Conservation (phyloP, 108 stramenopile genomes). For the Fistulifera pelliculosa region DNA sequence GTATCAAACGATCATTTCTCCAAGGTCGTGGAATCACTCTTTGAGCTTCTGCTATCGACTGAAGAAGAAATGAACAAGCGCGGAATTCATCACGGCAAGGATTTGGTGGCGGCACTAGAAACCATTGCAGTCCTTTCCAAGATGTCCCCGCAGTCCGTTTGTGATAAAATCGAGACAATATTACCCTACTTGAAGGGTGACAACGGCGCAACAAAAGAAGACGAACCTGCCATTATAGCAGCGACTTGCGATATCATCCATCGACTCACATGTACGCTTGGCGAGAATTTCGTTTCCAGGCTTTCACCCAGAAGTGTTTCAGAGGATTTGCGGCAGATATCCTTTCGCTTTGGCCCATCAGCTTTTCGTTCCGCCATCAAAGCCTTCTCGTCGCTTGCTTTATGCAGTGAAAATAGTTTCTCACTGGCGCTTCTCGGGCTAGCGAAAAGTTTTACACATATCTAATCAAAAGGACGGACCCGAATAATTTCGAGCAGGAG, state of each 20-base stretch:
- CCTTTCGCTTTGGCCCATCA: conserved; percentile 25
- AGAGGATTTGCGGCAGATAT: conserved; percentile 55
- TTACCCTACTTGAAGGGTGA: conserved; percentile 90
- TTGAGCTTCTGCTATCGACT: conserved; percentile 68
- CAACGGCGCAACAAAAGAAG: conserved; percentile 48
- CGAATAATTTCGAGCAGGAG: not conserved
- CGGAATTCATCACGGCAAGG: conserved; percentile 31
- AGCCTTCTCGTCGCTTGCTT: conserved; percentile 49
- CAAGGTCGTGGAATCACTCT: conserved; percentile 52
- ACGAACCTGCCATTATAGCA: conserved; percentile 59
- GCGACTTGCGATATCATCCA: conserved; percentile 55
- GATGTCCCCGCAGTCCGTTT: conserved; percentile 56
- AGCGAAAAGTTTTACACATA: conserved; percentile 69
- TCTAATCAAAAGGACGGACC: conserved; percentile 43
- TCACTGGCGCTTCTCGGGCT: conserved; percentile 38
- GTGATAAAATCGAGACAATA: conserved; percentile 75
- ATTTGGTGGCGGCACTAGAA: conserved; percentile 71
- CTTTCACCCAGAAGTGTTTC: not conserved
- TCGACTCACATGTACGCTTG: conserved; percentile 28
- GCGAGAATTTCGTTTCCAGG: too few species aligned
- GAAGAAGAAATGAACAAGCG: conserved; percentile 57
- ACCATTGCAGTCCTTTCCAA: conserved; percentile 77
- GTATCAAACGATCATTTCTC: too few species aligned
- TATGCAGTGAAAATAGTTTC: conserved; percentile 35
- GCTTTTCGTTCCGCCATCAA: conserved; percentile 57